These are phyloP conservation scores for Kluyveromyces nonfermentans DNA, from an alignment of 805 yeast species.

Conservation along the genomic window DNA sequence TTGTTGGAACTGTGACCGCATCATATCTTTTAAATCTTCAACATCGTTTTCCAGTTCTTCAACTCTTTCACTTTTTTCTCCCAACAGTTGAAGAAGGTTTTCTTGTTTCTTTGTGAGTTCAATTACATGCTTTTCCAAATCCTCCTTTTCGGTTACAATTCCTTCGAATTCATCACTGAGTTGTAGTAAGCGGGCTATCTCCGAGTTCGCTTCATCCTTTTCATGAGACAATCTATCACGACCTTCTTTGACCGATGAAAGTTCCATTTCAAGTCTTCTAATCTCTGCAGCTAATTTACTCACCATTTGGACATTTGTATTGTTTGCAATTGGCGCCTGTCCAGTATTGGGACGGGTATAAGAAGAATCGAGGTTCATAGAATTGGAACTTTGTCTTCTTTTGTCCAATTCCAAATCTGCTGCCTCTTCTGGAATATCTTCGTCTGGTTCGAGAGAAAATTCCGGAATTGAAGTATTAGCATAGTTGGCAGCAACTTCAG, in stretches of 20 bases:
- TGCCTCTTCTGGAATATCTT: slow-evolving; percentile 23
- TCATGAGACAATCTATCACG: slow-evolving; percentile 43
- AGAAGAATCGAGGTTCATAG: slow-evolving; percentile 6
- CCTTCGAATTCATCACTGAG: slow-evolving; percentile 39
- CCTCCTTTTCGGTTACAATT: slow-evolving; percentile 28
- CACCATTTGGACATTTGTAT: slow-evolving; percentile 43
- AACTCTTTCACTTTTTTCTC: slow-evolving; percentile 80
- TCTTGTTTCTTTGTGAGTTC: slow-evolving; percentile 38
- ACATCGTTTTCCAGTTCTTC: slow-evolving; percentile 86
- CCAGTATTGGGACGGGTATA: slow-evolving; percentile 1
- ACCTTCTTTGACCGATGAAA: slow-evolving; percentile 56
- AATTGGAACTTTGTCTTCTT: slow-evolving; percentile 7
- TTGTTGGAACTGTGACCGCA: slow-evolving; percentile 78
- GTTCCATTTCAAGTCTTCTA: slow-evolving; percentile 71
- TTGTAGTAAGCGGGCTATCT: slow-evolving; percentile 50
- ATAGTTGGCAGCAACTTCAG: neutral
- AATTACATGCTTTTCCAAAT: slow-evolving; percentile 26
- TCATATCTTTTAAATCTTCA: slow-evolving; percentile 75
- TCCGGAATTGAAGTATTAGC: neutral
- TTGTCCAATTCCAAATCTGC: slow-evolving; percentile 12
- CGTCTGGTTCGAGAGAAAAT: slow-evolving; percentile 1
- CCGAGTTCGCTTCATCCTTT: slow-evolving; percentile 59
- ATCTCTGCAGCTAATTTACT: slow-evolving; percentile 70
- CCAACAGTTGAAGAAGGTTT: slow-evolving; percentile 57
- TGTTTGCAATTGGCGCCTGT: slow-evolving; percentile 5